Base-by-base conservation (phyloP, 2,329 filamentous ascomycete species). In the Exophiala viscosa region DNA sequence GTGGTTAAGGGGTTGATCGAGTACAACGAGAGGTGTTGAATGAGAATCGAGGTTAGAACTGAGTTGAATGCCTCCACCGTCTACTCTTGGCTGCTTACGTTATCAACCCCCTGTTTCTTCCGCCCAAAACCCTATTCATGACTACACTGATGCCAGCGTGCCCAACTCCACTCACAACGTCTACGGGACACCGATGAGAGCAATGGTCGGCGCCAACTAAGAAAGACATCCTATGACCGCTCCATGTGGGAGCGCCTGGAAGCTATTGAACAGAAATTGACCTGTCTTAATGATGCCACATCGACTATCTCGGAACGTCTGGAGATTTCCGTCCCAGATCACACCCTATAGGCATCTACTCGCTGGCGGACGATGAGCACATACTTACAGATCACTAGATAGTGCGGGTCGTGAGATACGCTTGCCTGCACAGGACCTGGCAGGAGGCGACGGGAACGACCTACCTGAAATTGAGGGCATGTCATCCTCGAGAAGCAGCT, bases 211-310 rank as follows among this genome's bases (percentile, higher is more conserved):
- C 14, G 35, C n/a, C 31, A 20, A 40, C 35, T 46, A 40, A 23
- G 42, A 51, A 36, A 36, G 23, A 10, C 48, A 46, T 20, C 42
- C 41, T 2, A 51, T 51, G 48, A 41, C 45, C 8, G 42, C 48
- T 1, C 41, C 5, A 41, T 51, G 13, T 46, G 42, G 48, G 14
- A 51, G 13, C 31, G 40, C n/a, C n/a, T 45, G 28, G 33, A 23
- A 39, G 34, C 18, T 23, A 45, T 51, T n/a, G 42, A 51, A 45
- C 48, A 45, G 28, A 42, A 45, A 23, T n/a, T 51, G 14, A 36
- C 40, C 14, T 33, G 23, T 6, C 42, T 51, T 9, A 34, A 51
- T 31, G 14, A 31, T 20, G 48, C 48, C 14, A 41, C 45, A 31
- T 31, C 17, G 14, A 33, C 48, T 34, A 45, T 51, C 11, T 28